Conservation (phyloP, 2,329 filamentous ascomycete genomes). For the Colletotrichum lupini region DNA sequence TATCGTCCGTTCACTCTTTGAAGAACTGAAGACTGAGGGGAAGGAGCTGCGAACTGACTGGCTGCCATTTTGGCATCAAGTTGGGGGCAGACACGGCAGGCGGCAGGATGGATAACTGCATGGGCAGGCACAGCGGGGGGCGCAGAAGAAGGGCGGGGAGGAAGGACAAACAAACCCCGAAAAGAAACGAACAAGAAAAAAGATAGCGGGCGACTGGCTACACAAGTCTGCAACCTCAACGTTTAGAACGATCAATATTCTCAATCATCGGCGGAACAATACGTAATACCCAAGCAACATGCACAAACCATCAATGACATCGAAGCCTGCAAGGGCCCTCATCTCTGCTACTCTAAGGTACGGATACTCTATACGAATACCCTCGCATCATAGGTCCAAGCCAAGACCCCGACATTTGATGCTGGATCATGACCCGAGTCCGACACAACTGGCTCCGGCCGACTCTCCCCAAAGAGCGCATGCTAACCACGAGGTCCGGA, state of each 20-base stretch:
- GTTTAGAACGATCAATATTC: background rate
- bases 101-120: background rate
- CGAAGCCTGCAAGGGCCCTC: background rate
- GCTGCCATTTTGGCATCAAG: background rate
- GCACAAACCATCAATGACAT: background rate
- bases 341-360: background rate
- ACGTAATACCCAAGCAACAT: background rate
- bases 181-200: too few relatives aligned
- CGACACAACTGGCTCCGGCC: constrained; percentile 7
- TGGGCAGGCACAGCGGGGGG: background rate
- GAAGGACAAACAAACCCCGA: too few relatives aligned
- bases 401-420: constrained; percentile 13
- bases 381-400: background rate
- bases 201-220: background rate
- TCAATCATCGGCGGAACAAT: background rate
- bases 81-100: background rate
- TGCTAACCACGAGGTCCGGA: constrained; percentile 22
- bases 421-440: constrained; percentile 11
- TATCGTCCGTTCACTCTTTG: constrained; percentile 10
- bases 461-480: constrained; percentile 12
- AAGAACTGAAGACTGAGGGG: background rate
- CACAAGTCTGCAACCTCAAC: background rate
- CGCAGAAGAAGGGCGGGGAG: background rate
- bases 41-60: background rate
- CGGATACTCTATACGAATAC: background rate